phyloP scores from a whole-genome alignment of 1,284 basidiomycete genomes.

The Microbotryomycetes sp. region DNA sequence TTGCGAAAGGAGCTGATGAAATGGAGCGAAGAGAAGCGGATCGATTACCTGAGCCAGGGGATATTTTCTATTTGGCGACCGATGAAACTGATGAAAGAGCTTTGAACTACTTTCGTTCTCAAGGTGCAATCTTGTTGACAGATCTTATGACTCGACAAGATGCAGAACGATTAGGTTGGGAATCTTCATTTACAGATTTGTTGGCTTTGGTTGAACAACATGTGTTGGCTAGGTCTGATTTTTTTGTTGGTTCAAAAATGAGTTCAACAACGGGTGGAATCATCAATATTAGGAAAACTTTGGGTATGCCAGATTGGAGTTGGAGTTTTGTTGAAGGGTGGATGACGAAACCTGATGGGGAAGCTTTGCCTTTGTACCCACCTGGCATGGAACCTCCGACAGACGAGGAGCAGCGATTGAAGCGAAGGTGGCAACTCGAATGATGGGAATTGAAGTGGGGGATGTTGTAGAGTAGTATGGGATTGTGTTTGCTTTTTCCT shows the following conservation, averaged over 20 bases:
- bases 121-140: constrained; percentile 46
- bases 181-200: constrained; percentile 48
- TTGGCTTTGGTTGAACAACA: constrained; percentile 49
- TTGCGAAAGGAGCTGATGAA: constrained; percentile 40
- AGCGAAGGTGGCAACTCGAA: too few relatives aligned
- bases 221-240: constrained; percentile 44
- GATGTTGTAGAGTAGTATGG: too few relatives aligned
- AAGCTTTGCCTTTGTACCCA: background rate
- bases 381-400: background rate
- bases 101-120: constrained; percentile 42
- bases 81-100: constrained; percentile 46
- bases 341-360: background rate
- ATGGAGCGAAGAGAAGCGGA: constrained; percentile 21
- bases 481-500: too few relatives aligned
- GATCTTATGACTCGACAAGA: constrained; percentile 49
- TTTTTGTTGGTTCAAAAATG: constrained; percentile 49
- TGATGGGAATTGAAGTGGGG: too few relatives aligned
- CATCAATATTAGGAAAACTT: constrained; percentile 40
- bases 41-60: constrained; percentile 27
- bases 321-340: constrained; percentile 12
- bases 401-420: background rate
- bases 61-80: constrained; percentile 50
- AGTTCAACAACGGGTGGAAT: constrained; percentile 49
- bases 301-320: background rate
- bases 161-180: constrained; percentile 46